Base-by-base conservation (phyloP, 768 basidiomycete species). In the Sporobolomyces roseus region DNA sequence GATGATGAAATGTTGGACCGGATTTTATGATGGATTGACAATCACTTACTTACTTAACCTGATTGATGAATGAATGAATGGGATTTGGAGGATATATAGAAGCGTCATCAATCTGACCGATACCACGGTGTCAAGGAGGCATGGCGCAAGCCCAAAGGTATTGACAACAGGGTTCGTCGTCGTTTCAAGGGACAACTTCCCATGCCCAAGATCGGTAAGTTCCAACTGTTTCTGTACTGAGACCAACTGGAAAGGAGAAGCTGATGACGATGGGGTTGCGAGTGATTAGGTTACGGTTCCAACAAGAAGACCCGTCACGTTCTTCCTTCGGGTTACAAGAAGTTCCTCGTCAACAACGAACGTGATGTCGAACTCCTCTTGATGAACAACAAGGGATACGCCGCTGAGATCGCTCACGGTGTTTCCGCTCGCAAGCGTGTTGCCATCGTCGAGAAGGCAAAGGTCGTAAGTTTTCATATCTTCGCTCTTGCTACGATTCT, bases 61-160 rank as follows among this genome's bases (percentile, higher is more conserved):
- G 10, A 9, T 41, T 41, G 38, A 9, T 41, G 17, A 9, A 9
- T 41, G 9, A 17, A 9, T 41, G 17, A 9, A 17, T 41, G 17
- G 9, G 9, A 17, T 9, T 41, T 41, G 10, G 43, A 19, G 43
- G 58, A 48, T 48, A 60, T 48, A 60, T 50, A 64, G 62, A 69
- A 69, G 85, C 91, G 94, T 81, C 94, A 98, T 82, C 94, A 98
- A 82, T 94, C 92, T 56, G 94, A 98, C 83, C 89, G 94, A 79
- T 98, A 96, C 84, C 86, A 90, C 80, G 83, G 88, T 74, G 93
- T 98, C 75, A 94, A 94, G 85, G 93, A 96, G 84, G 84, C 90
- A 84, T 99, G 96, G 96, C 86, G 96, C 80, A 99, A 99, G 84
- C 96, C 96, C 75, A 99, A 98, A 87, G 96, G 94, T 91, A 98